These are phyloP conservation scores for Cordyceps tenuipes DNA, from an alignment of 2,329 filamentous ascomycete species.

Conservation along the genomic window DNA sequence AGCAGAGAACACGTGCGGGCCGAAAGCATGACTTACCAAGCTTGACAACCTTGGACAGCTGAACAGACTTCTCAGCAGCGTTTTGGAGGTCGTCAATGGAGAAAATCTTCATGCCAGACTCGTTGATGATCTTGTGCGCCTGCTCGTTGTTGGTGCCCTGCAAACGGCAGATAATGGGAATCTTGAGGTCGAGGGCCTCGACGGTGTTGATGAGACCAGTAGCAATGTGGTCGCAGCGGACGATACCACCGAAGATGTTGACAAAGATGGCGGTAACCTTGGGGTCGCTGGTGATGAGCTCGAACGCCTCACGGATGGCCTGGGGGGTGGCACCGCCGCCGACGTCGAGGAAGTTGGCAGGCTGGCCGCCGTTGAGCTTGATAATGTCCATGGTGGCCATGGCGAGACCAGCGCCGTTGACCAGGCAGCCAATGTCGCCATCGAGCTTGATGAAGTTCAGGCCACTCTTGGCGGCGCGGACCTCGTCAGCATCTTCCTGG, in stretches of 20 bases:
- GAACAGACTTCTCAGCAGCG: constrained; percentile 95
- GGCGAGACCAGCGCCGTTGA: constrained; percentile 97
- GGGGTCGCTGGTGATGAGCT: constrained; percentile 95
- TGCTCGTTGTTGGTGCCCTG: constrained; percentile 98
- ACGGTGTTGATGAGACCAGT: constrained; percentile 93
- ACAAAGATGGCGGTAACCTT: constrained; percentile 99
- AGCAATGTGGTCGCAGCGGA: constrained; percentile 94
- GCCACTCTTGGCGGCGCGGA: constrained; percentile 87
- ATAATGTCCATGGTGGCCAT: constrained; percentile 99
- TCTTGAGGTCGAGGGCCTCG: constrained; percentile 86
- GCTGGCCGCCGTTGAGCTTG: constrained; percentile 94
- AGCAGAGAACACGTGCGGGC: constrained; percentile 8
- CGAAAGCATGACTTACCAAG: constrained; percentile 56
- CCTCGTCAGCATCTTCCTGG: constrained; percentile 96
- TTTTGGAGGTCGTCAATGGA: constrained; percentile 96
- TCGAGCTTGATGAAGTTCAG: constrained; percentile 99
- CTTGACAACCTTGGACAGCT: constrained; percentile 99
- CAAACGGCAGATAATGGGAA: constrained; percentile 91
- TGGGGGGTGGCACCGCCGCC: constrained; percentile 94
- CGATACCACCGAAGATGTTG: constrained; percentile 99
- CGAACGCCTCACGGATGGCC: constrained; percentile 95
- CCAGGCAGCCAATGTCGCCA: constrained; percentile 96
- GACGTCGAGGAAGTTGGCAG: constrained; percentile 98
- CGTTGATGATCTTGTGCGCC: constrained; percentile 88
- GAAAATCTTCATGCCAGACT: constrained; percentile 99